Evolutionary conservation across 495 filamentous ascomycete genomes (phyloP), one percentile per base, ranked within the genome.

Genomic region (Hapsidospora chrysogenum): DNA sequence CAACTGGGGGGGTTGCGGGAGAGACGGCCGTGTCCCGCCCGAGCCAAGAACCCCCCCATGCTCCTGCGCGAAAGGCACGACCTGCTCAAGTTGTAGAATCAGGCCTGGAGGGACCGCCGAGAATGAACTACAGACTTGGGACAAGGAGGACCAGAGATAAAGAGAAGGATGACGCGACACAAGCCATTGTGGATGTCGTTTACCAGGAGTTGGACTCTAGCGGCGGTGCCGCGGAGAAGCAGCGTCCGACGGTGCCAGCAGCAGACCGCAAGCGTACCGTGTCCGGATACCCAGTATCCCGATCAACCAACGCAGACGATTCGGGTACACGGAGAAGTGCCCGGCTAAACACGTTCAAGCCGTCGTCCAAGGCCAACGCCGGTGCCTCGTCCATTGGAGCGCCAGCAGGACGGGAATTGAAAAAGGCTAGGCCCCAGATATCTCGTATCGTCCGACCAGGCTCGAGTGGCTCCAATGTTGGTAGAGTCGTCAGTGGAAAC

Each of bases 401-500:
- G 10, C 33, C 33, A 8, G 74, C 78, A 33, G 66, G 71, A 27
- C 62, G 81, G 39, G 83, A 93, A 46, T 49, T 85, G 42, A 81
- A 79, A 50, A 86, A 85, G 58, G 72, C 74, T 34, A 78, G 72
- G 42, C 74, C 79, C 38, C 76, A 72, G 2, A 54, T 67, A 22
- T 63, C 64, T 25, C 55, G 58, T 33, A 65, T 66, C 22, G 51
- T 60, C 39, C 55, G 67, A 6, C 65, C 64, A 20, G 61, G 57
- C 10, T 63, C 66, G 2, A 66, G 69, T 36, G 60, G 64, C 9
- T 67, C 78, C 3, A 80, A 66, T 36, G 76, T 87, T 16, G 80
- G 81, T 13, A 70, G 85, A 37, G 80, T 85, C 33, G 82, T 93
- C 21, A 94, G 85, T 45, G 85, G 85, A 16, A 92, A 86, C 45